A percentile compares a stretch with the other conserved stretches of the same genome.
Evolutionary conservation across 306 rosid species (phyloP).

Genomic region (Lupinus albus): DNA sequence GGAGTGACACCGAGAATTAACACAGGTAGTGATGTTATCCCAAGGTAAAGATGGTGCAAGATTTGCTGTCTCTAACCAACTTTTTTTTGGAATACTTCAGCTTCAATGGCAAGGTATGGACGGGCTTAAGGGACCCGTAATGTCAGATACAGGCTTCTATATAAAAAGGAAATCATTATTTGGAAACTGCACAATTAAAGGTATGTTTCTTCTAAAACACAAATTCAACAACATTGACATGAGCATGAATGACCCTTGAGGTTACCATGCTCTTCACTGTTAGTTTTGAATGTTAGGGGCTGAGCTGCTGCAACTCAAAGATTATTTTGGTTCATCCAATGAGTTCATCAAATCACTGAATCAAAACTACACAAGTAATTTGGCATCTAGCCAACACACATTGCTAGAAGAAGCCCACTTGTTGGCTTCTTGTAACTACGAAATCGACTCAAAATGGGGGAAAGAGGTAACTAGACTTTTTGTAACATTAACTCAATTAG

Average conservation of each 20-base stretch:
- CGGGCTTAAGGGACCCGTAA: constrained; percentile 64
- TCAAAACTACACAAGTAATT: constrained; percentile 34
- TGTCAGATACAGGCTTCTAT: constrained; percentile 65
- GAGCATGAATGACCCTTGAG: constrained; percentile 26
- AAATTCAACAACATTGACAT: constrained; percentile 2
- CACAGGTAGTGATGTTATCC: background rate
- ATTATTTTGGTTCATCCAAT: constrained; percentile 58
- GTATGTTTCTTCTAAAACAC: constrained; percentile 41
- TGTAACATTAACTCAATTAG: background rate
- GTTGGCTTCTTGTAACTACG: constrained; percentile 64
- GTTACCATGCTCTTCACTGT: background rate
- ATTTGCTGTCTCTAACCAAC: constrained; percentile 9
- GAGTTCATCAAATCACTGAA: constrained; percentile 56
- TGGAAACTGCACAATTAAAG: constrained; percentile 43
- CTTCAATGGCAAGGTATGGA: constrained; percentile 56
- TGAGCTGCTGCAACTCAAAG: constrained; percentile 45
- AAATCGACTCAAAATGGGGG: constrained; percentile 66
- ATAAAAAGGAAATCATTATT: constrained; percentile 55
- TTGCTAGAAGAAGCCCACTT: constrained; percentile 45
- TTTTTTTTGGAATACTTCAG: constrained; percentile 30
- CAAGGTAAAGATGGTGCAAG: background rate
- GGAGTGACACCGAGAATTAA: too few relatives aligned
- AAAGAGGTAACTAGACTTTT: constrained; percentile 47
- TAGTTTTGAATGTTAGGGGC: constrained; percentile 40
- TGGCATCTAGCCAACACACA: constrained; percentile 3